phyloP scores from a whole-genome alignment of 257 asterid genomes.

The Ligustrum vulgare region DNA sequence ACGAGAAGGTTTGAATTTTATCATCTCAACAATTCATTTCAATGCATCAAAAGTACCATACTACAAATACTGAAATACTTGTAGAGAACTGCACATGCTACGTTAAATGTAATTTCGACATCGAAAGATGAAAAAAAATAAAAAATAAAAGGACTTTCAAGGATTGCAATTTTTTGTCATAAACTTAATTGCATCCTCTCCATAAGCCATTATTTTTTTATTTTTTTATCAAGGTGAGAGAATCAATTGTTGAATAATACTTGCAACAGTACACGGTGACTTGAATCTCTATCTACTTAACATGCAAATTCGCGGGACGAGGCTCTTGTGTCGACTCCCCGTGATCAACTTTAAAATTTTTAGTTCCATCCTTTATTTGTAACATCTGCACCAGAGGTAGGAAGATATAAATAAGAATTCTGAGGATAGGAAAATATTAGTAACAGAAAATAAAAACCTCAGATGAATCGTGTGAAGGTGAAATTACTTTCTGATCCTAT shows the following conservation, averaged over 20 bases:
- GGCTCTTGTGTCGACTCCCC: neutral
- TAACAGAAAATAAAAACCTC: neutral
- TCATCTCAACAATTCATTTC: neutral
- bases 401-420: slow-evolving; percentile 1
- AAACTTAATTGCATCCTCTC: neutral
- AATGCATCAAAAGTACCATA: neutral
- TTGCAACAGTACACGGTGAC: neutral
- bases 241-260: neutral
- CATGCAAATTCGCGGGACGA: neutral
- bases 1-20: slow-evolving; percentile 46
- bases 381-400: slow-evolving; percentile 27
- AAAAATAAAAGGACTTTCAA: neutral
- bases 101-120: neutral
- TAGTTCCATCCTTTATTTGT: neutral
- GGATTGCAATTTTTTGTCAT: neutral
- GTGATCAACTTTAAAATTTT: slow-evolving; percentile 12
- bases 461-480: neutral
- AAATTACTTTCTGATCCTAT: no score
- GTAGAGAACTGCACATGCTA: neutral
- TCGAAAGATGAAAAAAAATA: no score
- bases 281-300: neutral
- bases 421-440: neutral
- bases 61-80: neutral
- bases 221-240: no score
- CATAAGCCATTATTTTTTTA: neutral